Evolutionary conservation across 2,329 filamentous ascomycete genomes (phyloP).

Genomic region (Mycosphaerelloides madeirae): DNA sequence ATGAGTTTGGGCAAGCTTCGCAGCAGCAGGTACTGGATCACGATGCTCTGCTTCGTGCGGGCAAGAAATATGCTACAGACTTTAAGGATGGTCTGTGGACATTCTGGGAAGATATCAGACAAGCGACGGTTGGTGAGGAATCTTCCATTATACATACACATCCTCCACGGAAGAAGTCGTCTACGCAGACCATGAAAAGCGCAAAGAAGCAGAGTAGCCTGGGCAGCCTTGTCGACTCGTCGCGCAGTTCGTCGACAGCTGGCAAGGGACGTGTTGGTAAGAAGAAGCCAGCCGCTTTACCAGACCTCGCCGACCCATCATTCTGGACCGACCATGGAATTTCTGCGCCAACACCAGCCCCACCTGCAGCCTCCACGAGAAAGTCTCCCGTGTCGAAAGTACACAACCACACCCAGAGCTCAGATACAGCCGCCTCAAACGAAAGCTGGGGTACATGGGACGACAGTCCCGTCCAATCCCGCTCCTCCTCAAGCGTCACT

Average conservation of each 20-base stretch:
- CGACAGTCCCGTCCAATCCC: conserved; percentile 22
- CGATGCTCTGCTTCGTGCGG: conserved; percentile 51
- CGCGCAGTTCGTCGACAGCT: conserved; percentile 17
- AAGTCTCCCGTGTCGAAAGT: conserved; percentile 18
- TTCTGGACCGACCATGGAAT: conserved; percentile 30
- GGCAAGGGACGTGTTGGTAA: conserved; percentile 17
- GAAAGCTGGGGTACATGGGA: conserved; percentile 32
- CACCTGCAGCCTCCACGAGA: conserved; percentile 20
- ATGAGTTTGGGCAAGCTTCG: background rate
- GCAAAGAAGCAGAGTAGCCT: conserved; percentile 27
- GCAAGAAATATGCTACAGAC: conserved; percentile 81
- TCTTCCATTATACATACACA: conserved; percentile 53
- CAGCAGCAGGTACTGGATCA: conserved; percentile 37
- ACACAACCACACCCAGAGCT: conserved; percentile 16
- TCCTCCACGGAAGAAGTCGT: conserved; percentile 21
- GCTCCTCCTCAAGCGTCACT: conserved; percentile 20
- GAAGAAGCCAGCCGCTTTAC: conserved; percentile 20
- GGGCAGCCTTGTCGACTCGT: conserved; percentile 19
- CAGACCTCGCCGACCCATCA: conserved; percentile 25
- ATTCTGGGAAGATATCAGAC: conserved; percentile 90
- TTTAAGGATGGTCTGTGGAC: conserved; percentile 86
- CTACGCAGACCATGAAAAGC: conserved; percentile 22
- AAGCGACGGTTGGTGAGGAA: conserved; percentile 94
- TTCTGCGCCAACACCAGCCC: conserved; percentile 6
- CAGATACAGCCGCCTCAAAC: conserved; percentile 19